Evolutionary conservation across 345 rosid genomes (phyloP).

Genomic region (Populus alba): DNA sequence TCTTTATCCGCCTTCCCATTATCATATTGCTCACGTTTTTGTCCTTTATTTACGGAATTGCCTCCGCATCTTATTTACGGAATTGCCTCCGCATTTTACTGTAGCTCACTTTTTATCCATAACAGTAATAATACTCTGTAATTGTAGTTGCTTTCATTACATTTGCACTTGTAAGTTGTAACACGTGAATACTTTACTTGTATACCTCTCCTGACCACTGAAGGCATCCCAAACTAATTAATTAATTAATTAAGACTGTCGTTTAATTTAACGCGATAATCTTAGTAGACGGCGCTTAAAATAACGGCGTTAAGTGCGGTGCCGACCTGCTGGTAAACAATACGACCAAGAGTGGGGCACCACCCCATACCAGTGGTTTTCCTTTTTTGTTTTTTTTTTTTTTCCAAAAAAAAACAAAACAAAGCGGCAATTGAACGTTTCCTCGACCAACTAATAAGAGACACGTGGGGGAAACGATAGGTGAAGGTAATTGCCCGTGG

Average conservation of each 20-base stretch:
- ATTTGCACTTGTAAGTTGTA: not conserved
- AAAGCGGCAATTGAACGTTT: slow-evolving; percentile 30
- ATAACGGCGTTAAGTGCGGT: slow-evolving; percentile 7
- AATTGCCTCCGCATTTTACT: too few relatives aligned
- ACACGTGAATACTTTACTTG: not conserved
- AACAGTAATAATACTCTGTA: too few relatives aligned
- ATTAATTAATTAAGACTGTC: too few relatives aligned
- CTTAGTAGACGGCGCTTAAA: not conserved
- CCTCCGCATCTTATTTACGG: not conserved
- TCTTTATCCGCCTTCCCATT: too few relatives aligned
- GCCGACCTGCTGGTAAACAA: slow-evolving; percentile 18
- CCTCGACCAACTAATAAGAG: not conserved
- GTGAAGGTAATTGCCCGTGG: slow-evolving; percentile 6
- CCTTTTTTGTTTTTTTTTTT: not conserved
- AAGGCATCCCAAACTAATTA: too few relatives aligned
- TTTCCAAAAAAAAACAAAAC: not conserved
- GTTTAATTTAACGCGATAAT: not conserved
- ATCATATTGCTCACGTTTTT: not conserved
- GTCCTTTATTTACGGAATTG: not conserved
- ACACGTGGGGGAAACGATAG: slow-evolving; percentile 13
- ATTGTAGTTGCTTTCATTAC: too few relatives aligned
- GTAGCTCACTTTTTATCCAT: too few relatives aligned
- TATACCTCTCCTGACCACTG: too few relatives aligned
- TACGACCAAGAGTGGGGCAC: slow-evolving; percentile 14
- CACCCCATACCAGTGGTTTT: not conserved